Conservation (phyloP, 2,329 filamentous ascomycete species). For the Hymenoscyphus fructigenus region DNA sequence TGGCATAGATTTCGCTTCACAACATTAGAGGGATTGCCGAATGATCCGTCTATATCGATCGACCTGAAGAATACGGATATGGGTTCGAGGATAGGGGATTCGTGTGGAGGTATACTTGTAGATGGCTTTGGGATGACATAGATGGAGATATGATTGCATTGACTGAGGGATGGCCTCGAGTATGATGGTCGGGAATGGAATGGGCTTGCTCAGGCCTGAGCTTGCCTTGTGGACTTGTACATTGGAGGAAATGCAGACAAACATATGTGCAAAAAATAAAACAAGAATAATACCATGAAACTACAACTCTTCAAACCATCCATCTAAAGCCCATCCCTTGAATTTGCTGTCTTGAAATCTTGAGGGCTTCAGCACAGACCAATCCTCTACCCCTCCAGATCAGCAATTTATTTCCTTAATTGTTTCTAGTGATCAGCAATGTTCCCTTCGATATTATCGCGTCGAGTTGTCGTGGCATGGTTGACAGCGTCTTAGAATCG, state of each 20-base stretch:
- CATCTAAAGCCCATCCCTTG: not conserved
- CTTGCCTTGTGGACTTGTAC: not conserved
- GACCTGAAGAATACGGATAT: not conserved
- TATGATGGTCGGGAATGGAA: not conserved
- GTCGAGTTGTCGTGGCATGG: not conserved
- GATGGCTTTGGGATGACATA: not conserved
- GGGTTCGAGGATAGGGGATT: not conserved
- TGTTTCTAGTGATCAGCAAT: not conserved
- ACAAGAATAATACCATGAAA: not conserved
- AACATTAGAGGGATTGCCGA: not conserved
- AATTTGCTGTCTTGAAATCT: not conserved
- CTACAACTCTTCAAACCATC: not conserved
- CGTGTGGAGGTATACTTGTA: not conserved
- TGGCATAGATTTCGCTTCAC: not conserved
- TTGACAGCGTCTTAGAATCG: not conserved
- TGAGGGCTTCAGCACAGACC: not conserved
- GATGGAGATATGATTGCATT: constrained; percentile 2
- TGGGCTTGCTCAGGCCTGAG: not conserved
- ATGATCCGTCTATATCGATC: not conserved
- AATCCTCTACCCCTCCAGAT: not conserved
- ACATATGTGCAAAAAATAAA: not conserved
- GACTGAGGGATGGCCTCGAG: not conserved
- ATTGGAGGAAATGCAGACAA: not conserved
- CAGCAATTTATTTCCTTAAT: not conserved
- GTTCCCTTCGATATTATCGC: not conserved